A percentile compares a stretch with the other conserved stretches of the same genome.
Conservation (phyloP, 2,329 filamentous ascomycete genomes). For the Aspergillus arachidicola region DNA sequence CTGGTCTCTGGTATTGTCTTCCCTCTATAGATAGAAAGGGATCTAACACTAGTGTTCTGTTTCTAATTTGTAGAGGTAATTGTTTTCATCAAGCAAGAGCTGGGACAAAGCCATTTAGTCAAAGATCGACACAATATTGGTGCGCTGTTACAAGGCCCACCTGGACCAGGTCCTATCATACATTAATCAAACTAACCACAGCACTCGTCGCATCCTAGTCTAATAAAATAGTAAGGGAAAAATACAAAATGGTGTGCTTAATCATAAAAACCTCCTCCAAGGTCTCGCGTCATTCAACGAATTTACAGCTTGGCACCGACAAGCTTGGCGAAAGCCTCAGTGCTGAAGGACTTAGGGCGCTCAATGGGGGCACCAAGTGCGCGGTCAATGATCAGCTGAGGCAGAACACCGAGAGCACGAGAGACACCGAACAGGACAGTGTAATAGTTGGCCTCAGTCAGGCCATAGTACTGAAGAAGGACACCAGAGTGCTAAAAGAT, state of each 20-base stretch:
- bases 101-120: neutral
- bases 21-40: neutral
- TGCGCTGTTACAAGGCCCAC: slow-evolving; percentile 43
- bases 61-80: neutral
- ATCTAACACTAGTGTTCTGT: neutral
- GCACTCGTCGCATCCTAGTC: slow-evolving; percentile 34
- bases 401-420: slow-evolving; percentile 95
- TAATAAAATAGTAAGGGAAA: slow-evolving; percentile 20
- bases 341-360: slow-evolving; percentile 98
- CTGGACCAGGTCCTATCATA: slow-evolving; percentile 45
- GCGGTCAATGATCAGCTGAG: slow-evolving; percentile 99
- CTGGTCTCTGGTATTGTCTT: neutral
- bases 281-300: slow-evolving; percentile 21
- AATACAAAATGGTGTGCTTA: slow-evolving; percentile 29
- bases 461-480: slow-evolving; percentile 98
- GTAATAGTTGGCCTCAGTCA: slow-evolving; percentile 99
- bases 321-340: slow-evolving; percentile 93
- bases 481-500: slow-evolving; percentile 80
- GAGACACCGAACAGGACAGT: slow-evolving; percentile 99
- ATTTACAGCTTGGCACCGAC: slow-evolving; percentile 84
- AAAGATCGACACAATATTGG: slow-evolving; percentile 22
- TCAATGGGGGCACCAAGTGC: slow-evolving; percentile 96
- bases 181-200: slow-evolving; percentile 37
- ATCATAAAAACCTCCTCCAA: slow-evolving; percentile 10
- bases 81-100: neutral